Base-by-base conservation (phyloP, 352 stramenopile genomes). In the Phytophthora sp. region DNA sequence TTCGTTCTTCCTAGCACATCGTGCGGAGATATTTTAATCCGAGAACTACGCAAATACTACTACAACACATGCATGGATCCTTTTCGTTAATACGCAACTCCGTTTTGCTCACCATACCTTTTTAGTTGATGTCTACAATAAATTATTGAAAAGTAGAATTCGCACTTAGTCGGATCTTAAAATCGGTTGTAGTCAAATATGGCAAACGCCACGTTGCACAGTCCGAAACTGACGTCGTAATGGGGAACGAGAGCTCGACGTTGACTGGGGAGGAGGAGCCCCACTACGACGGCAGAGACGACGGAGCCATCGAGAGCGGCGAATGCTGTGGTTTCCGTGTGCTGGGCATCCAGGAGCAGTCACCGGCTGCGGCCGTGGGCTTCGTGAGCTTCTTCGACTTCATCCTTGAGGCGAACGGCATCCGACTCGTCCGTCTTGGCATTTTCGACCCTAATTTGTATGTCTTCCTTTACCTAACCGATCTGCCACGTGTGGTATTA, bases 341-440 rank as follows among this genome's bases (percentile, higher is more conserved):
- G 26, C 67, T 99, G 27, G 96, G 96, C 21, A 98, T 99, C 38
- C 96, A 99, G 80, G 93, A 98, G 31, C 84, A 98, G 60, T 98
- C 87, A 39, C 97, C 97, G 2, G 95, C 96, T 8, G 85, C 86
- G 16, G 70, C 77, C 18, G 95, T 94, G 20, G 96, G 96, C 41
- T 93, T 99, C 33, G 96, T 99, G 30, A 96, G 82, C 60, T 99
- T 99, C 74, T 98, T 99, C 58, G 97, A 99, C 80, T 99, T 99
- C 77, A 97, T 99, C 59, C 84, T 99, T 18, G 94, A 94, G 24
- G 94, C 89, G 46, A 98, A 99, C 61, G 70, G 75, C 77, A 89
- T 98, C 84, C 90, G 82, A 79, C 62, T 91, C 77, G 69, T 77
- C 66, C 15, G 51, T 35, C 45, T 20, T 21, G 7, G 15, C 35